Conservation (phyloP, 345 rosid genomes). For the Citrus glauca region DNA sequence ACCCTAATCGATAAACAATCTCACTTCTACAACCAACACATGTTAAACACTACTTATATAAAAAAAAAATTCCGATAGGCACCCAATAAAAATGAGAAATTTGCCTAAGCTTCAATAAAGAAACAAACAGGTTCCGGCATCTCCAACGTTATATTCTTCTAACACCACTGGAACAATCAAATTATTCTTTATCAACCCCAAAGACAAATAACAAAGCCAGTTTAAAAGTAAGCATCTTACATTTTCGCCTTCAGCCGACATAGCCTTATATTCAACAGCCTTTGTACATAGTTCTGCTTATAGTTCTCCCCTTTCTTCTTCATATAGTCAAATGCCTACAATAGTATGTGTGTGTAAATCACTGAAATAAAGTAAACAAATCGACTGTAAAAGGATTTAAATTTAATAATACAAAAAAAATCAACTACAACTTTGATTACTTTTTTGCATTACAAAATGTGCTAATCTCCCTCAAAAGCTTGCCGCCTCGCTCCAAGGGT, state of each 20-base stretch:
- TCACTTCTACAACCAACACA: neutral
- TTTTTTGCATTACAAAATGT: no score
- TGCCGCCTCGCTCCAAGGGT: no score
- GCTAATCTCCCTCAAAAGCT: no score
- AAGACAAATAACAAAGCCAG: neutral
- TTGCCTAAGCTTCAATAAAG: neutral
- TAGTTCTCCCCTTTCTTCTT: constrained; percentile 77
- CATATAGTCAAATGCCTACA: constrained; percentile 62
- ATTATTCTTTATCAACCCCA: no score
- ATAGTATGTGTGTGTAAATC: neutral
- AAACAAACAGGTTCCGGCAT: neutral
- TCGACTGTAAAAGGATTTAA: no score
- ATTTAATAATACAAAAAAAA: no score
- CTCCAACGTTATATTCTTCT: no score
- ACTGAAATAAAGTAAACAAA: neutral
- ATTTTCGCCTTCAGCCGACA: constrained; percentile 81
- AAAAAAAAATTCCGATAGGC: neutral
- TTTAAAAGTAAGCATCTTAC: constrained; percentile 33
- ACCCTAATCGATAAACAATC: neutral
- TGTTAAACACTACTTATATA: neutral
- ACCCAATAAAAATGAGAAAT: neutral
- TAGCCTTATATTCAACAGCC: constrained; percentile 75
- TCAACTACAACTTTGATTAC: no score
- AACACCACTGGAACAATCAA: no score
- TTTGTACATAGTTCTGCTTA: constrained; percentile 55